Evolutionary conservation across 106 monocot species (phyloP), one percentile per base, ranked within the genome.

Genomic region (Apostasia ramifera): DNA sequence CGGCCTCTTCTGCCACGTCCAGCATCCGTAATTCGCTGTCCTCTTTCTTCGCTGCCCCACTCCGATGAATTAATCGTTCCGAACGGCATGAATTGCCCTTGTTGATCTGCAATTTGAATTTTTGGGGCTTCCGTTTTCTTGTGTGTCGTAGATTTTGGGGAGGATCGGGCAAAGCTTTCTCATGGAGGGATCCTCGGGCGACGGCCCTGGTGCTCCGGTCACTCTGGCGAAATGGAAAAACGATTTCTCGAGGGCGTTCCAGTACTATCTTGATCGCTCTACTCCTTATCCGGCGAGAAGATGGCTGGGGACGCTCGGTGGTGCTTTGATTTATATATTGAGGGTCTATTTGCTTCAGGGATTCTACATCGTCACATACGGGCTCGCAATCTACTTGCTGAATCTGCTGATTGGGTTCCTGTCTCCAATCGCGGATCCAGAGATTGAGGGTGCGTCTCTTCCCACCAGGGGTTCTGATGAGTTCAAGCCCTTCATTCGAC

Each of bases 351-450:
- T 81, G 41, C 12, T 85, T 47, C 81, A 85, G 71, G 85, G 85
- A 8, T 85, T 85, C 63, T 85, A 85, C 74, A 68, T 85, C 47
- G 74, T 85, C 4, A 81, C 85, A 12, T 85, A 85, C 52, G 85
- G 81, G 2, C 67, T 85, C n/a, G 85, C 81, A 44, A 81, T 85
- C 74, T 85, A 60, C 53, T 57, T 76, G 68, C 61, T 76, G 40
- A 76, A 76, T 54, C 68, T 77, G 11, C 13, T 70, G 63, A 85
- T 85, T 11, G 85, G 85, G 7, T 85, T 85, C 59, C 72, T 85
- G n/a, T 85, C 85, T 8, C 85, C 81, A 26, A 78, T 81, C 66
- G 81, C 69, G n/a, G 81, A 85, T 75, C 85, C 85, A 38, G 85
- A 85, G 68, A 43, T 81, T 42, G 85, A 85, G 62, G 81, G 43